phyloP scores from a whole-genome alignment of 2,329 filamentous ascomycete species.

The Pseudogymnoascus destructans region DNA sequence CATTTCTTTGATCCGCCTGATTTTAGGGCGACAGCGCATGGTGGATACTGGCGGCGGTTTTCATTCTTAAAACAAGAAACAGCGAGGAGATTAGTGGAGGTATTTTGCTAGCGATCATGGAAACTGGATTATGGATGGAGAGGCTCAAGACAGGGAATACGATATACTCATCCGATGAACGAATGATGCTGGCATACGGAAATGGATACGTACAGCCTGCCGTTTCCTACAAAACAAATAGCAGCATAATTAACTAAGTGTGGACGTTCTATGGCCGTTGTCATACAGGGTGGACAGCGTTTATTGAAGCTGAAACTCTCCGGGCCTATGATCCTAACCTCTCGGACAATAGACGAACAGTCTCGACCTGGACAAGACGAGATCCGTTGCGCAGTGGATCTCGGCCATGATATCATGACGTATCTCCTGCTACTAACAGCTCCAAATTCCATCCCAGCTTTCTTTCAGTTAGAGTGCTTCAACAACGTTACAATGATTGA shows the following conservation, averaged over 20 bases:
- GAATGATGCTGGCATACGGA: neutral
- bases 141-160: neutral
- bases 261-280: neutral
- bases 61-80: neutral
- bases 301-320: neutral
- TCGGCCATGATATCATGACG: neutral
- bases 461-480: neutral
- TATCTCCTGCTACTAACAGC: neutral
- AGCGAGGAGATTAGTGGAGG: slow-evolving; percentile 1
- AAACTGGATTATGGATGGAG: neutral
- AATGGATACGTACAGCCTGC: neutral
- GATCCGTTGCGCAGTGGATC: neutral
- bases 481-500: neutral
- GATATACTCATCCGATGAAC: neutral
- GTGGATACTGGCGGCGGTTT: neutral
- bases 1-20: neutral
- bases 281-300: neutral
- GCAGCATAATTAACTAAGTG: neutral
- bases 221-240: neutral
- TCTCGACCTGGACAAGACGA: neutral
- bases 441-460: neutral
- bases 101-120: neutral
- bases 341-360: neutral
- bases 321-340: neutral
- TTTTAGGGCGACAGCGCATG: neutral